Evolutionary conservation across 2,329 filamentous ascomycete genomes (phyloP), one percentile per base, ranked within the genome.

Genomic region (Venturia nashicola): DNA sequence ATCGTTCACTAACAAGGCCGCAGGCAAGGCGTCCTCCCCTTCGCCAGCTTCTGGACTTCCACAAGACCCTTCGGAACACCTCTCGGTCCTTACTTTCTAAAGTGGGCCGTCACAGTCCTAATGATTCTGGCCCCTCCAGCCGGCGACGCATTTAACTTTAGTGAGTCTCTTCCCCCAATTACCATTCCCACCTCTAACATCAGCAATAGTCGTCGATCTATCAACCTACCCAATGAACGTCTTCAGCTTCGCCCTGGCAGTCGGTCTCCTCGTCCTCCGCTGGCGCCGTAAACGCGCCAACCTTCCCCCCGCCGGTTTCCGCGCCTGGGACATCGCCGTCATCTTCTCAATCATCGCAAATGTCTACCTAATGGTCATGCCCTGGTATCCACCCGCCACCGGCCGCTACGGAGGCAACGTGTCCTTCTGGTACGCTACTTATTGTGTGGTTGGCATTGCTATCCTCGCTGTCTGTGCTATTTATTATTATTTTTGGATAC

Each of bases 381-480:
- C 77, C 0, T 79, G 78, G 65, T 71, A 79, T 57, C 71, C 72
- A 27, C 76, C 76, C 3, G 71, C 71, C 48, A 72, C 72, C 12
- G 75, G 87, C 0, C 76, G 76, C 0, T 80, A 81, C 42, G 83
- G 81, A 0, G 87, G 86, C 0, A 83, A 86, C 64, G 86, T 89
- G 1, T 86, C 82, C 62, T 90, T 91, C 72, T 90, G 84, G 83
- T 91, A 90, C 67, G 86, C 80, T 1, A 89, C 86, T 0, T 89
- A 90, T 68, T 80, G 82, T 23, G 82, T 85, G 0, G 81, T 84
- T 0, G 86, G 87, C 0, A 80, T 90, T 65, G 85, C 72, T 27
- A 80, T 88, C 46, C 73, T 87, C 43, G 66, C 77, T 3, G 6
- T 79, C 0, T 87, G 84, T 64, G 80, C 71, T 0, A 39, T 83